These are phyloP conservation scores for Oryza nivara DNA, from an alignment of 176 grass and related monocot genomes.

Conservation along the genomic window DNA sequence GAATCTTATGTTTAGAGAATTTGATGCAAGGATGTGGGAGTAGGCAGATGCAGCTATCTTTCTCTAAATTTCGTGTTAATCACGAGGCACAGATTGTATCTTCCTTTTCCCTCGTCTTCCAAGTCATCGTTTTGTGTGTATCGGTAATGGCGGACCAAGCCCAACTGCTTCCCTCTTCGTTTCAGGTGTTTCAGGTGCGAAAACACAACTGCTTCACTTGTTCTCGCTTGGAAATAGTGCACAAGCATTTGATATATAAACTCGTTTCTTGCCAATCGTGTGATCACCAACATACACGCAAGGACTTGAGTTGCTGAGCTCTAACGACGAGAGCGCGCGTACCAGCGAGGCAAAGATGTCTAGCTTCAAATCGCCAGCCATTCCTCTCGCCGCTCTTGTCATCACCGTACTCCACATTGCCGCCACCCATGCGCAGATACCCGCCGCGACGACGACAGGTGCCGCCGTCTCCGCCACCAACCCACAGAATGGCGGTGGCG, in stretches of 20 bases:
- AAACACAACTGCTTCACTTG: slow-evolving; percentile 53
- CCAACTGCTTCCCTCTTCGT: slow-evolving; percentile 40
- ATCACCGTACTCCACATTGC: slow-evolving; percentile 35
- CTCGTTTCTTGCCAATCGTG: slow-evolving; percentile 18
- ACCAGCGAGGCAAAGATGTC: slow-evolving; percentile 39
- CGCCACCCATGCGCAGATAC: slow-evolving; percentile 56
- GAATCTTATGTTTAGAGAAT: neutral
- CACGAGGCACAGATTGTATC: neutral
- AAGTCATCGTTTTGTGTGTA: neutral
- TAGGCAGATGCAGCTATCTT: neutral
- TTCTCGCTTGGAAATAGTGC: slow-evolving; percentile 31
- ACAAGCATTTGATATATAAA: slow-evolving; percentile 34
- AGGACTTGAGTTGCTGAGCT: slow-evolving; percentile 3
- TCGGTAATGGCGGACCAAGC: slow-evolving; percentile 56
- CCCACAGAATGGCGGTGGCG: slow-evolving; percentile 31
- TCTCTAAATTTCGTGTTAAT: neutral
- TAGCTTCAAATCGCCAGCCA: neutral
- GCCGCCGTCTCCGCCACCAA: slow-evolving; percentile 45
- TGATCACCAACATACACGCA: slow-evolving; percentile 11
- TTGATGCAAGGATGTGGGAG: neutral
- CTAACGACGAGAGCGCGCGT: slow-evolving; percentile 1
- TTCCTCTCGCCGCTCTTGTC: slow-evolving; percentile 36
- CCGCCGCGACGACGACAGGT: slow-evolving; percentile 33
- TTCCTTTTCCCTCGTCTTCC: neutral
- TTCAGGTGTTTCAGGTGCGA: slow-evolving; percentile 17